These are phyloP conservation scores for Butyriboletus regius DNA, from an alignment of 1,284 basidiomycete species.

Conservation along the genomic window DNA sequence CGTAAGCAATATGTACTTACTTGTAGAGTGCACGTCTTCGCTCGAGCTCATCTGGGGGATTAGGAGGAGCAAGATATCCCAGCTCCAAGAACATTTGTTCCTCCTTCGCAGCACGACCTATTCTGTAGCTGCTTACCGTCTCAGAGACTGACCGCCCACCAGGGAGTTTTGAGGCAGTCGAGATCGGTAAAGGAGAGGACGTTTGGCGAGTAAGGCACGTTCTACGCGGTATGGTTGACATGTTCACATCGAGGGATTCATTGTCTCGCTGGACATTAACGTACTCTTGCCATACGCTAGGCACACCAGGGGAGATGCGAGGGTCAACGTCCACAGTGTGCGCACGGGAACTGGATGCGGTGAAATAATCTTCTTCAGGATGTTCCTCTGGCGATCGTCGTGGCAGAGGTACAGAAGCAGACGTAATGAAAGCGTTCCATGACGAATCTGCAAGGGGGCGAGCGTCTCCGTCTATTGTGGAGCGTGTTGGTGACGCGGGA, in stretches of 20 bases:
- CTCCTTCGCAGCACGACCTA: slow-evolving; percentile 51
- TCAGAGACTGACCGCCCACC: slow-evolving; percentile 38
- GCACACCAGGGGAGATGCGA: slow-evolving; percentile 14
- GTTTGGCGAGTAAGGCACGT: slow-evolving; percentile 54
- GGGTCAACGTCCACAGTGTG: slow-evolving; percentile 20
- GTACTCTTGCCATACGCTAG: slow-evolving; percentile 26
- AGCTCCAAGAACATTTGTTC: slow-evolving; percentile 54
- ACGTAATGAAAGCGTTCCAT: slow-evolving; percentile 9
- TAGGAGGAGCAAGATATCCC: slow-evolving; percentile 72
- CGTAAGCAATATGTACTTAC: slow-evolving; percentile 35
- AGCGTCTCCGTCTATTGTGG: slow-evolving; percentile 7
- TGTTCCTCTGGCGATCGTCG: slow-evolving; percentile 25
- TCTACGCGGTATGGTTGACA: slow-evolving; percentile 40
- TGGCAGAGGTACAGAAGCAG: slow-evolving; percentile 17
- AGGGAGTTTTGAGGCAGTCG: slow-evolving; percentile 33
- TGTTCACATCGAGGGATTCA: slow-evolving; percentile 22
- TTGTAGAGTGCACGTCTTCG: slow-evolving; percentile 74
- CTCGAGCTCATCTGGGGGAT: slow-evolving; percentile 74
- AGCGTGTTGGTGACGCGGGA: slow-evolving; percentile 21
- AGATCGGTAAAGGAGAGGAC: slow-evolving; percentile 50
- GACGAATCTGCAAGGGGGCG: slow-evolving; percentile 6
- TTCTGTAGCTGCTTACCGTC: slow-evolving; percentile 30
- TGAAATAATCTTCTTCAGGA: slow-evolving; percentile 32
- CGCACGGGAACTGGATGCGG: slow-evolving; percentile 22
- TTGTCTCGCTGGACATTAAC: slow-evolving; percentile 23